These are phyloP conservation scores for Cordyceps pruinosa DNA, from an alignment of 2,329 filamentous ascomycete species.

Conservation along the genomic window DNA sequence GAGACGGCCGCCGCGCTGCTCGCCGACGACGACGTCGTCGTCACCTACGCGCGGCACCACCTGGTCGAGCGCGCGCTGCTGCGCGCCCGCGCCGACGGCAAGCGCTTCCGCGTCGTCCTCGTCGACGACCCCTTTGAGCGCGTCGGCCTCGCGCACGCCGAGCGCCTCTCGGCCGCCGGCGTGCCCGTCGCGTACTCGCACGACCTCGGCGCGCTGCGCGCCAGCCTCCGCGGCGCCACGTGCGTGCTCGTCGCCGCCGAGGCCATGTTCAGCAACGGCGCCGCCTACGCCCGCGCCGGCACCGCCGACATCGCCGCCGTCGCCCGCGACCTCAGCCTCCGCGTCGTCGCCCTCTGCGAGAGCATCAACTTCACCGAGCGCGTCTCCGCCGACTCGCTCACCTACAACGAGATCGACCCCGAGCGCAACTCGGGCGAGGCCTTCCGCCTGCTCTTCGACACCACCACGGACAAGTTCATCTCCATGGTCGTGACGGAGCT, in stretches of 20 bases:
- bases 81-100: slow-evolving; percentile 61
- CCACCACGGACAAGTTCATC: slow-evolving; percentile 80
- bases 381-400: slow-evolving; percentile 85
- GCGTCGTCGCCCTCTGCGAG: slow-evolving; percentile 86
- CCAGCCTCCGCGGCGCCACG: slow-evolving; percentile 59
- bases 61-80: slow-evolving; percentile 80
- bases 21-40: slow-evolving; percentile 68
- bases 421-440: slow-evolving; percentile 53
- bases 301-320: slow-evolving; percentile 82
- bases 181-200: slow-evolving; percentile 76
- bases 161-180: slow-evolving; percentile 58
- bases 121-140: slow-evolving; percentile 62
- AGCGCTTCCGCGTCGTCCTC: slow-evolving; percentile 74
- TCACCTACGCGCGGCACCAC: slow-evolving; percentile 81
- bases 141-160: slow-evolving; percentile 54
- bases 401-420: slow-evolving; percentile 84
- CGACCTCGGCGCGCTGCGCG: slow-evolving; percentile 65
- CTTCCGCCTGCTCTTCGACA: slow-evolving; percentile 76
- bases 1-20: slow-evolving; percentile 70
- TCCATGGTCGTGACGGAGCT: slow-evolving; percentile 88
- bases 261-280: slow-evolving; percentile 91
- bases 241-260: slow-evolving; percentile 86
- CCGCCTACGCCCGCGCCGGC: slow-evolving; percentile 80
- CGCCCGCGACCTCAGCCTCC: slow-evolving; percentile 66
- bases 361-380: slow-evolving; percentile 87